These are phyloP conservation scores for Mycena haematopus DNA, from an alignment of 768 basidiomycete genomes.

Conservation along the genomic window DNA sequence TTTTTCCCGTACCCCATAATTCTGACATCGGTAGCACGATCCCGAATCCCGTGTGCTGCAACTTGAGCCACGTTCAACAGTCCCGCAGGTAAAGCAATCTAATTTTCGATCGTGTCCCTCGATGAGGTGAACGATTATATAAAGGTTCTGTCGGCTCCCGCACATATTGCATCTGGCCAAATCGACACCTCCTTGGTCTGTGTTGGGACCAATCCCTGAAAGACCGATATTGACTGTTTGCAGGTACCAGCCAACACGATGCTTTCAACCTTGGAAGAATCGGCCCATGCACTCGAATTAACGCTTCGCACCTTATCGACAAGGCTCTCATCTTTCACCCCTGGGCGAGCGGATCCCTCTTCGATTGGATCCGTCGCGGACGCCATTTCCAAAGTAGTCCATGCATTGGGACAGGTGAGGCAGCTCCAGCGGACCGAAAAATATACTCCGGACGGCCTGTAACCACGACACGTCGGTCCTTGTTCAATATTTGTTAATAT, in stretches of 20 bases:
- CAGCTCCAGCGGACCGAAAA: conserved; percentile 59
- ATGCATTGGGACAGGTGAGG: conserved; percentile 65
- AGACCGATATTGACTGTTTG: neutral
- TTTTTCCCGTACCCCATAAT: neutral
- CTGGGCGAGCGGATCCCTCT: conserved; percentile 48
- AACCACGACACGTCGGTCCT: neutral
- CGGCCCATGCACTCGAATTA: conserved; percentile 57
- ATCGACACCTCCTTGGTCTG: conserved; percentile 1
- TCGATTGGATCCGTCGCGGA: conserved; percentile 69
- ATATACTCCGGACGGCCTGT: conserved; percentile 31
- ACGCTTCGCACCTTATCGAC: conserved; percentile 59
- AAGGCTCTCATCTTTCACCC: conserved; percentile 54
- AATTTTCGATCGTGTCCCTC: neutral
- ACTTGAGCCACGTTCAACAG: neutral
- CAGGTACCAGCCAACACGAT: conserved; percentile 1
- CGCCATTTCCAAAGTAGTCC: conserved; percentile 67
- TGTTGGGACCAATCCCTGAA: neutral
- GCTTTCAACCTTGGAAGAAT: conserved; percentile 39
- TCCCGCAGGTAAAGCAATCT: conserved; percentile 1
- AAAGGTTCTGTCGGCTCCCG: neutral
- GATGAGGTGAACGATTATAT: neutral
- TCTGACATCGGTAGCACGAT: neutral
- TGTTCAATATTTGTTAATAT: conserved; percentile 9
- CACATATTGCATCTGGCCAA: neutral
- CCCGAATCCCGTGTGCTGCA: neutral